These are phyloP conservation scores for Bifiguratus adelaidae DNA, from an alignment of 192 early-diverging fungal species.

Conservation along the genomic window DNA sequence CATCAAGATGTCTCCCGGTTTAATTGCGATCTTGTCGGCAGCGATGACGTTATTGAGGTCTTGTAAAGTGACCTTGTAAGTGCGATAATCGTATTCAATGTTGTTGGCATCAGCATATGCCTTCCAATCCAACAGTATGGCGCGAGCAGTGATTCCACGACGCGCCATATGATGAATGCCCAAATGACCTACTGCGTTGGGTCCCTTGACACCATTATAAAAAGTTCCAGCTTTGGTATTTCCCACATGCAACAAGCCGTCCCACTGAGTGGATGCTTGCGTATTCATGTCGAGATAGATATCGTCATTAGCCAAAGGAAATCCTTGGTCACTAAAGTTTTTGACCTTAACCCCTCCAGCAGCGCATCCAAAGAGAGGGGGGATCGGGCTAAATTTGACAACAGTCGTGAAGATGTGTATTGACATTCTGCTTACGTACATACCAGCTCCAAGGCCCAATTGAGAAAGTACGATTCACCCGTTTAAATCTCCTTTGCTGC, in stretches of 20 bases:
- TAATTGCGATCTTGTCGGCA: conserved; percentile 7
- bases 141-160: conserved; percentile 15
- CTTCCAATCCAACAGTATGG: conserved; percentile 12
- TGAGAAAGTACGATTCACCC: no score
- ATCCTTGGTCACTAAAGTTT: no score
- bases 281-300: conserved; percentile 18
- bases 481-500: no score
- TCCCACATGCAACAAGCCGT: conserved; percentile 13
- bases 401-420: no score
- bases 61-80: conserved; percentile 7
- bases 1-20: conserved; percentile 17
- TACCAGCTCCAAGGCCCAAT: no score
- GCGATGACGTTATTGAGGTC: conserved; percentile 10
- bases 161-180: conserved; percentile 21
- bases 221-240: conserved; percentile 5
- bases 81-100: conserved; percentile 10
- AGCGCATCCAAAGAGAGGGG: no score
- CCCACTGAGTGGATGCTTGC: conserved; percentile 21
- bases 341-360: no score
- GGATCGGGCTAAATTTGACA: no score
- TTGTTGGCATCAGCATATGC: conserved; percentile 9
- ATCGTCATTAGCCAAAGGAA: no score
- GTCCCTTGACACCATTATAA: conserved; percentile 8
- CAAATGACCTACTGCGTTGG: conserved; percentile 3
- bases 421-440: no score